A percentile compares a stretch with the other conserved stretches of the same genome.
Conservation (phyloP, 2,329 filamentous ascomycete species). For the Colletotrichum orchidophilum region DNA sequence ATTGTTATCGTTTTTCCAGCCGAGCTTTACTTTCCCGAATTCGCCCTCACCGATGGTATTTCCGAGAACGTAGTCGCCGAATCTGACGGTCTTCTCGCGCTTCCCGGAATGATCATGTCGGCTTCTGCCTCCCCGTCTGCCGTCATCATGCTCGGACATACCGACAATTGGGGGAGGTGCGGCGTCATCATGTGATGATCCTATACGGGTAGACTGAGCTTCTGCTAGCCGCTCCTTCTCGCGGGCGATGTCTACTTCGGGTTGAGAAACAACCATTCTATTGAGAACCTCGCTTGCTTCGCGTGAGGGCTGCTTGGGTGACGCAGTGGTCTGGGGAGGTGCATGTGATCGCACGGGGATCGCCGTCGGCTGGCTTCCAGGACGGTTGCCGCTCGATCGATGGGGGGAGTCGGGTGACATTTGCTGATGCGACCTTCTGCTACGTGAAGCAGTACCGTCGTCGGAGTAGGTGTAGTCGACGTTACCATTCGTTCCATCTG, state of each 20-base stretch:
- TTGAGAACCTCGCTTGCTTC: constrained; percentile 85
- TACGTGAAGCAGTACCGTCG: constrained; percentile 50
- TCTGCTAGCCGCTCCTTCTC: constrained; percentile 76
- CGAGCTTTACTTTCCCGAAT: constrained; percentile 96
- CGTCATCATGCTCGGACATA: constrained; percentile 55
- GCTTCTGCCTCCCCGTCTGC: constrained; percentile 61
- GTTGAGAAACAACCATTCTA: constrained; percentile 79
- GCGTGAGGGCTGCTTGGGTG: constrained; percentile 69
- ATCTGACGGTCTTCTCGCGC: constrained; percentile 77
- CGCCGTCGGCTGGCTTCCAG: constrained; percentile 42
- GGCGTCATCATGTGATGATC: constrained; percentile 53
- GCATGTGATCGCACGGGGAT: constrained; percentile 57
- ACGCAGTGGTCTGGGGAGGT: constrained; percentile 54
- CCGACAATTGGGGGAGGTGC: constrained; percentile 55
- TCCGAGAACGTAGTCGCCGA: constrained; percentile 94
- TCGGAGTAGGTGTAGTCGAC: constrained; percentile 41
- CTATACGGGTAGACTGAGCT: constrained; percentile 54
- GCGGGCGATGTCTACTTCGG: constrained; percentile 76
- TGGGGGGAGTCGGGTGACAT: constrained; percentile 50
- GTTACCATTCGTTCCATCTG: constrained; percentile 48
- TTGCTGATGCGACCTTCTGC: constrained; percentile 49
- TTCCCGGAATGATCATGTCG: constrained; percentile 67
- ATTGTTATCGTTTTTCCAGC: constrained; percentile 33
- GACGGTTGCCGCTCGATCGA: constrained; percentile 48
- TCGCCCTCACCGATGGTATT: constrained; percentile 97